Percentiles rank a stretch among this genome's conserved stretches.
phyloP scores from a whole-genome alignment of 495 filamentous ascomycete species.

The Penicillium silybi region DNA sequence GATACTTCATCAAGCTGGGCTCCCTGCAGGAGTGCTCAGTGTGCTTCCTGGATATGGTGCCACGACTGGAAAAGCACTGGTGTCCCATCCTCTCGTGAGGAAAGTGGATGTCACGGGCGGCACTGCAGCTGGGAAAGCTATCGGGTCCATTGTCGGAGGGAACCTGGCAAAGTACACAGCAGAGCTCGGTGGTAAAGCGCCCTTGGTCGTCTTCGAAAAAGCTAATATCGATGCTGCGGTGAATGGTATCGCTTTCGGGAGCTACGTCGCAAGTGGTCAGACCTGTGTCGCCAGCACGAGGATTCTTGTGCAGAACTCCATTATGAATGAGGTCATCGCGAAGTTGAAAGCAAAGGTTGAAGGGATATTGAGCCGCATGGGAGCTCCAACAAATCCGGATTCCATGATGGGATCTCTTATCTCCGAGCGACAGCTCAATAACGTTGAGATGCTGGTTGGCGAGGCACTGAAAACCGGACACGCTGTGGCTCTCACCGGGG shows the following conservation, averaged over 20 bases:
- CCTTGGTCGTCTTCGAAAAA: conserved; percentile 50
- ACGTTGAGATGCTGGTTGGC: conserved; percentile 22
- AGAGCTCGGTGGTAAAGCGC: conserved; percentile 60
- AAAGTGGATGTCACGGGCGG: conserved; percentile 65
- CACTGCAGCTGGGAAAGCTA: conserved; percentile 40
- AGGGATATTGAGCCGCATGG: conserved; percentile 33
- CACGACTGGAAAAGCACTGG: conserved; percentile 59
- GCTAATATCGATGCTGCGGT: conserved; percentile 50
- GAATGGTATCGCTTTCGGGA: conserved; percentile 56
- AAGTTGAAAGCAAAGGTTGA: conserved; percentile 39
- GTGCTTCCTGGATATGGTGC: conserved; percentile 77
- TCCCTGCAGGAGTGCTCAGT: conserved; percentile 84
- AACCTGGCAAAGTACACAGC: conserved; percentile 55
- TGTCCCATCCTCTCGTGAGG: conserved; percentile 45
- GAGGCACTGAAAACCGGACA: conserved; percentile 25
- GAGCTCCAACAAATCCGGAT: conserved; percentile 10
- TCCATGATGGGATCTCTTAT: conserved; percentile 24
- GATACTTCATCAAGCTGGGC: conserved; percentile 75
- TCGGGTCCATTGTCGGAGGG: conserved; percentile 43
- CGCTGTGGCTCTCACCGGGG: conserved; percentile 25
- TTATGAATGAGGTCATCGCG: conserved; percentile 34
- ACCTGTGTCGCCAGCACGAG: conserved; percentile 60
- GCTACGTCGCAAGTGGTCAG: conserved; percentile 58
- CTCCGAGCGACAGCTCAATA: conserved; percentile 13
- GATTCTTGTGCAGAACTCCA: conserved; percentile 49